phyloP scores from a whole-genome alignment of 352 stramenopile genomes.

The Phytopythium sindhum region DNA sequence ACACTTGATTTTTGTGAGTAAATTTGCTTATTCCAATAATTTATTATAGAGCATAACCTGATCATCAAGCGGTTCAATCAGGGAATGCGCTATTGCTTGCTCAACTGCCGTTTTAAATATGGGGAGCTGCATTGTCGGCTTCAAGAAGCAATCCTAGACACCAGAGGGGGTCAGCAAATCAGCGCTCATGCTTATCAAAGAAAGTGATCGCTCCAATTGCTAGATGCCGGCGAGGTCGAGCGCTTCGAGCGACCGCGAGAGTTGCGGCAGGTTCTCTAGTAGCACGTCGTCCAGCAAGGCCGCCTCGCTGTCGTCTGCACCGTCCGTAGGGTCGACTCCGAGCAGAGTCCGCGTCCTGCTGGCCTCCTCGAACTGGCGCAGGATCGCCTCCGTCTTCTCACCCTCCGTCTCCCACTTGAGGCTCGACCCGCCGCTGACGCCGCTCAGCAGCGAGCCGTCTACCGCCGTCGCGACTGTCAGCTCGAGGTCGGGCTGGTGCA shows the following conservation, averaged over 20 bases:
- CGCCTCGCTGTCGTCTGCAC: constrained; percentile 47
- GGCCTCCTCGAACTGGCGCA: constrained; percentile 77
- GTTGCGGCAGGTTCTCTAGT: constrained; percentile 41
- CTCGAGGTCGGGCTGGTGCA: constrained; percentile 74
- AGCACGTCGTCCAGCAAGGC: constrained; percentile 60
- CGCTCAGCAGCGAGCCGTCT: constrained; percentile 23
- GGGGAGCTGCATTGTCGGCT: background rate
- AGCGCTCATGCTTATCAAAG: background rate
- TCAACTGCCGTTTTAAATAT: background rate
- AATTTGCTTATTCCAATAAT: too few species aligned
- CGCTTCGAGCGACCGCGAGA: constrained; percentile 75
- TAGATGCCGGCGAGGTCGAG: constrained; percentile 74
- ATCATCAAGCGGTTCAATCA: too few species aligned
- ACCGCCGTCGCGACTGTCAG: constrained; percentile 24
- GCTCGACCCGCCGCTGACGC: constrained; percentile 31
- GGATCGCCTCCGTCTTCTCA: constrained; percentile 78
- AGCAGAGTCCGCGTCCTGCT: constrained; percentile 60
- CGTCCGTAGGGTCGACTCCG: constrained; percentile 37
- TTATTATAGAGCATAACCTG: background rate
- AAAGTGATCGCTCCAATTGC: background rate
- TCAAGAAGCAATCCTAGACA: background rate
- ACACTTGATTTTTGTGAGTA: too few species aligned
- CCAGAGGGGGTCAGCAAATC: background rate
- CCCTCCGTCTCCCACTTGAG: constrained; percentile 78
- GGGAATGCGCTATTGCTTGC: constrained; percentile 1